A percentile compares a stretch with the other conserved stretches of the same genome.
Evolutionary conservation across 2,329 filamentous ascomycete species (phyloP).

Genomic region (Verruconis gallopava): DNA sequence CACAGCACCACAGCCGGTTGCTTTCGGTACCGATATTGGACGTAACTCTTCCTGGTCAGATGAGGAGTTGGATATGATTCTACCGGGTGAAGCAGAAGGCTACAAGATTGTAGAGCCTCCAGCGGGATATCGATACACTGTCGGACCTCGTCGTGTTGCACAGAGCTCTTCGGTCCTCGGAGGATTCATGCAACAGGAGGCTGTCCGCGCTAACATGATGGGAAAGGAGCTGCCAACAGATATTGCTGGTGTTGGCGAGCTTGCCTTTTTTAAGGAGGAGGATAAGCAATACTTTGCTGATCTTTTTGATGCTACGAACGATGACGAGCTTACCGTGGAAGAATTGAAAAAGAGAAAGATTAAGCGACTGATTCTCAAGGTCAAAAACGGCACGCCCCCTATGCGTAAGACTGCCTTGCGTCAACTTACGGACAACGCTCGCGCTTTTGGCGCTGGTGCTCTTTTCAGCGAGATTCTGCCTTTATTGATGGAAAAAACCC

Average conservation of each 20-base stretch:
- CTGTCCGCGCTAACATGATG: slow-evolving; percentile 66
- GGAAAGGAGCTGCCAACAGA: slow-evolving; percentile 89
- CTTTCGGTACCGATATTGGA: slow-evolving; percentile 69
- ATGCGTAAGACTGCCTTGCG: slow-evolving; percentile 97
- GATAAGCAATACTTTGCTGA: slow-evolving; percentile 99
- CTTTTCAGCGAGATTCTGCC: slow-evolving; percentile 97
- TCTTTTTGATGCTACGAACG: slow-evolving; percentile 84
- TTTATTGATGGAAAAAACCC: slow-evolving; percentile 91
- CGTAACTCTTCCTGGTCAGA: slow-evolving; percentile 62
- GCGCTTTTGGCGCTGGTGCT: slow-evolving; percentile 84
- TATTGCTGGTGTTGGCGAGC: slow-evolving; percentile 87
- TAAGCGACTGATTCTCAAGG: slow-evolving; percentile 89
- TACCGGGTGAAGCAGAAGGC: slow-evolving; percentile 61
- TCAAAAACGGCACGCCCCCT: slow-evolving; percentile 97
- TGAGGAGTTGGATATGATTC: slow-evolving; percentile 83
- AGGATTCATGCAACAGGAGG: slow-evolving; percentile 97
- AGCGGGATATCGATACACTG: slow-evolving; percentile 77
- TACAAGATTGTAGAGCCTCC: slow-evolving; percentile 88
- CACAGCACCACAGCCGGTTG: slow-evolving; percentile 36
- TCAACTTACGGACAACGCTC: slow-evolving; percentile 93
- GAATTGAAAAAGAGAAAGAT: slow-evolving; percentile 97
- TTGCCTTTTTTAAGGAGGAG: slow-evolving; percentile 97
- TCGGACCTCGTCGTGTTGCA: slow-evolving; percentile 63
- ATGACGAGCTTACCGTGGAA: slow-evolving; percentile 82
- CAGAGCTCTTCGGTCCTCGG: slow-evolving; percentile 48